Conservation (phyloP, 805 yeast genomes). For the Deakozyma indianensis region DNA sequence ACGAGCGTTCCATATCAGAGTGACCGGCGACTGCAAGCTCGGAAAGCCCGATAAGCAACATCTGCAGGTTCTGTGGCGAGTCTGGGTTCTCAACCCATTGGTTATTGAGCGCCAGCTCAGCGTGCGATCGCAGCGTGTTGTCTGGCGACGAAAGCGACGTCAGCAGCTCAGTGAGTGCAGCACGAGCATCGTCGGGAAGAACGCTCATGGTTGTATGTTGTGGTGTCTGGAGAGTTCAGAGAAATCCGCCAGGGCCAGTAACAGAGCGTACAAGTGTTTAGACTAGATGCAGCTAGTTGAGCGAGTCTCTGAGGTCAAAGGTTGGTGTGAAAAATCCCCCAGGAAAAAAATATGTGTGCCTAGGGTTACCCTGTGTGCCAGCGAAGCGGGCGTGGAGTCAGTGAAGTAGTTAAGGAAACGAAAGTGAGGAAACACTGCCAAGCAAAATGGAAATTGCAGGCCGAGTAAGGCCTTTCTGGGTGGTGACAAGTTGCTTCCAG, state of each 20-base stretch:
- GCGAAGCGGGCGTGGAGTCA: too few species aligned
- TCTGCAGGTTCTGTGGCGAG: conserved; percentile 41
- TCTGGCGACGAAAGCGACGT: conserved; percentile 66
- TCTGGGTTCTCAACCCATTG: conserved; percentile 50
- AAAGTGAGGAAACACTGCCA: too few species aligned
- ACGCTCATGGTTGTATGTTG: conserved; percentile 20
- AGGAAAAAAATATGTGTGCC: neutral
- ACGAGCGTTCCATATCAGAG: conserved; percentile 40
- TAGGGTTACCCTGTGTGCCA: neutral
- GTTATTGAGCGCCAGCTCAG: conserved; percentile 57
- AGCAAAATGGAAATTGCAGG: too few species aligned
- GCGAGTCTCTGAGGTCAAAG: too few species aligned
- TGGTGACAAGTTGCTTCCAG: too few species aligned
- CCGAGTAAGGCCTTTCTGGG: too few species aligned
- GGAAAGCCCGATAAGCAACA: conserved; percentile 63
- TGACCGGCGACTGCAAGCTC: conserved; percentile 57
- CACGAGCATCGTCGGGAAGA: conserved; percentile 47
- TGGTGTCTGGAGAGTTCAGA: too few species aligned
- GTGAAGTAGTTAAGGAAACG: too few species aligned
- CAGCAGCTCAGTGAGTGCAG: conserved; percentile 40
- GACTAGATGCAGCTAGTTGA: too few species aligned
- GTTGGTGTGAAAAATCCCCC: too few species aligned
- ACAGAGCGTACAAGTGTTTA: too few species aligned
- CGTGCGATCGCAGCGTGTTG: conserved; percentile 57
- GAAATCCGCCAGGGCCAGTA: too few species aligned